A percentile compares a stretch with the other conserved stretches of the same genome.
Evolutionary conservation across 2,329 filamentous ascomycete species (phyloP).

Genomic region (Purpureocillium takamizusanense): DNA sequence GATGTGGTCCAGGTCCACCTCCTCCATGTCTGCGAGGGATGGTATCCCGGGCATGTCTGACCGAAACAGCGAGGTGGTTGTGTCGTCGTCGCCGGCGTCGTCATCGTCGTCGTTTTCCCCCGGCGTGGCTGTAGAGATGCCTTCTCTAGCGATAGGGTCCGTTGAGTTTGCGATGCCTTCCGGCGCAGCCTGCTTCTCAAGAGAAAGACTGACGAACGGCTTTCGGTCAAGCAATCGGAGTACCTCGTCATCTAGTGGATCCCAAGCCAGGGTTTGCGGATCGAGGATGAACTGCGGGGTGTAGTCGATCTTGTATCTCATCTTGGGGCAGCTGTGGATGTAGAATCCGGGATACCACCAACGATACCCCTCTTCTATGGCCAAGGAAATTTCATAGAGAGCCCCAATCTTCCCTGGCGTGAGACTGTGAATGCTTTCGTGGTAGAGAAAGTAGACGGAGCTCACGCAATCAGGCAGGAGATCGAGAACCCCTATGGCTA

Average conservation of each 20-base stretch:
- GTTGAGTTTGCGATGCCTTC: neutral
- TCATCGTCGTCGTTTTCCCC: slow-evolving; percentile 9
- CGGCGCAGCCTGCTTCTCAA: slow-evolving; percentile 16
- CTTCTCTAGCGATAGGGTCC: no score
- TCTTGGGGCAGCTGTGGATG: slow-evolving; percentile 73
- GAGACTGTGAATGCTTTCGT: slow-evolving; percentile 62
- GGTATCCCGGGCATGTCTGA: slow-evolving; percentile 61
- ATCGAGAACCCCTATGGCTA: slow-evolving; percentile 71
- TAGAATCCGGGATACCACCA: slow-evolving; percentile 80
- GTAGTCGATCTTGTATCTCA: slow-evolving; percentile 79
- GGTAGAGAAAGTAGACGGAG: slow-evolving; percentile 76
- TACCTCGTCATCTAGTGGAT: slow-evolving; percentile 43
- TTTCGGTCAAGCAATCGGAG: slow-evolving; percentile 42
- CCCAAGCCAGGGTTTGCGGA: slow-evolving; percentile 55
- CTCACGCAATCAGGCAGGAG: slow-evolving; percentile 69
- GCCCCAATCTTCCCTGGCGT: slow-evolving; percentile 70
- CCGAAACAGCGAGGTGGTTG: slow-evolving; percentile 38
- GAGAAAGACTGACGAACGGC: slow-evolving; percentile 44
- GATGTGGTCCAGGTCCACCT: slow-evolving; percentile 50
- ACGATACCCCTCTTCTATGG: slow-evolving; percentile 57
- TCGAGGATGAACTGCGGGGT: slow-evolving; percentile 66
- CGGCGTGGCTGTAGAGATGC: no score
- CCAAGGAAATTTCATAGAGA: slow-evolving; percentile 62
- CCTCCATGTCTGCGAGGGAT: slow-evolving; percentile 40
- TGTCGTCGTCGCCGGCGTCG: slow-evolving; percentile 12